A percentile compares a stretch with the other conserved stretches of the same genome.
Conservation (phyloP, 306 rosid genomes). For the Senna tora region DNA sequence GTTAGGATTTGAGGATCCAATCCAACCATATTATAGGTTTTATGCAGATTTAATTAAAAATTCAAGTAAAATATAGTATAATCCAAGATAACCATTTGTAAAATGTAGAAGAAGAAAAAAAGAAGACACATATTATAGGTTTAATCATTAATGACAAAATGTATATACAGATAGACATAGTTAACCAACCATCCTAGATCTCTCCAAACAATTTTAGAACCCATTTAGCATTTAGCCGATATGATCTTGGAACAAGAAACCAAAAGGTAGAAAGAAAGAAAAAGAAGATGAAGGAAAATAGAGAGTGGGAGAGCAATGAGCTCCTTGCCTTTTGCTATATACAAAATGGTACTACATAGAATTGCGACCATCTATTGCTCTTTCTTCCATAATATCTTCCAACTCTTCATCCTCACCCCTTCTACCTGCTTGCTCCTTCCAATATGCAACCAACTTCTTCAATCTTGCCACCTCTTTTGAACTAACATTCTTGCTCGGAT, state of each 20-base stretch:
- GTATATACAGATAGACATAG: slow-evolving; percentile 4
- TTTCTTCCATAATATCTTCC: slow-evolving; percentile 79
- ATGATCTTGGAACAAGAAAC: slow-evolving; percentile 3
- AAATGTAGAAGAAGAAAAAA: neutral
- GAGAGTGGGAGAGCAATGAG: neutral
- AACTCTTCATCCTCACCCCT: slow-evolving; percentile 82
- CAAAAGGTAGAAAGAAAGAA: too few relatives aligned
- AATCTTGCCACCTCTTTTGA: slow-evolving; percentile 86
- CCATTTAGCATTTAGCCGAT: neutral
- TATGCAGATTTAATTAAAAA: too few relatives aligned
- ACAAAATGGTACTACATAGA: slow-evolving; percentile 53
- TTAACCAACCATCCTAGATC: slow-evolving; percentile 33
- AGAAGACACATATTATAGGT: neutral
- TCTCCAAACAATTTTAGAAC: slow-evolving; percentile 24
- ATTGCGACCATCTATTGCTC: slow-evolving; percentile 63
- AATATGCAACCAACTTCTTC: slow-evolving; percentile 73
- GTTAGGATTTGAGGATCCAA: too few relatives aligned
- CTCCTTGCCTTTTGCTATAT: neutral
- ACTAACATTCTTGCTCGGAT: slow-evolving; percentile 82
- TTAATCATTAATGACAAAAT: slow-evolving; percentile 26
- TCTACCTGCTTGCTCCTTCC: slow-evolving; percentile 98
- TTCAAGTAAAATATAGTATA: too few relatives aligned
- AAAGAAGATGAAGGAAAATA: neutral
- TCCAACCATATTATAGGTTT: too few relatives aligned
- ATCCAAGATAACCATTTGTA: neutral